phyloP scores from a whole-genome alignment of 192 early-diverging fungal genomes.

The Glomus cerebriforme region DNA sequence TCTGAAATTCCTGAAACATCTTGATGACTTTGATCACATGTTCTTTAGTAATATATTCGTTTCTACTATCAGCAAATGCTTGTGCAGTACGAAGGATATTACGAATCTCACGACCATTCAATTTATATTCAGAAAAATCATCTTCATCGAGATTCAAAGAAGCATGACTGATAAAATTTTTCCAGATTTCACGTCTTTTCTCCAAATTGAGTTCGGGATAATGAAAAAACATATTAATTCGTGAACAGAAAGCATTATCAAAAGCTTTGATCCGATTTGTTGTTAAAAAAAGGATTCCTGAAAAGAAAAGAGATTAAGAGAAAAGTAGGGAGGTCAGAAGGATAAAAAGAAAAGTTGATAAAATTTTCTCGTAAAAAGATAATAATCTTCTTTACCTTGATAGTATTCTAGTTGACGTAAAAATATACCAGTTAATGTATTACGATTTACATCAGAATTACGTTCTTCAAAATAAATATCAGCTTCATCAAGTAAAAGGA shows the following conservation, averaged over 20 bases:
- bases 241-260: conserved; percentile 56
- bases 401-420: conserved; percentile 64
- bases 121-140: not conserved
- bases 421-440: conserved; percentile 61
- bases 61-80: not conserved
- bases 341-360: not conserved
- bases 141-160: not conserved
- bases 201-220: conserved; percentile 46
- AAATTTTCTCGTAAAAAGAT: not conserved
- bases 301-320: not conserved
- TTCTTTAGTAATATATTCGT: not conserved
- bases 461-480: conserved; percentile 63
- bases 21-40: not conserved
- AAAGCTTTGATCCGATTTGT: conserved; percentile 59
- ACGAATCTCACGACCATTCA: conserved; percentile 24
- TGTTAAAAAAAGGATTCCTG: conserved; percentile 63
- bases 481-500: conserved; percentile 59
- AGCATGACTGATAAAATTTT: conserved; percentile 42
- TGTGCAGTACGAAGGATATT: not conserved
- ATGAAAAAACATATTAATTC: conserved; percentile 54
- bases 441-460: conserved; percentile 46
- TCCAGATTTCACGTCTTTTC: conserved; percentile 54
- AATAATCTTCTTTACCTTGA: conserved; percentile 2
- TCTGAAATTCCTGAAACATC: not conserved
- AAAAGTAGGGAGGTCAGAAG: too few species aligned